Base-by-base conservation (phyloP, 345 rosid species). In the Gossypium raimondii region DNA sequence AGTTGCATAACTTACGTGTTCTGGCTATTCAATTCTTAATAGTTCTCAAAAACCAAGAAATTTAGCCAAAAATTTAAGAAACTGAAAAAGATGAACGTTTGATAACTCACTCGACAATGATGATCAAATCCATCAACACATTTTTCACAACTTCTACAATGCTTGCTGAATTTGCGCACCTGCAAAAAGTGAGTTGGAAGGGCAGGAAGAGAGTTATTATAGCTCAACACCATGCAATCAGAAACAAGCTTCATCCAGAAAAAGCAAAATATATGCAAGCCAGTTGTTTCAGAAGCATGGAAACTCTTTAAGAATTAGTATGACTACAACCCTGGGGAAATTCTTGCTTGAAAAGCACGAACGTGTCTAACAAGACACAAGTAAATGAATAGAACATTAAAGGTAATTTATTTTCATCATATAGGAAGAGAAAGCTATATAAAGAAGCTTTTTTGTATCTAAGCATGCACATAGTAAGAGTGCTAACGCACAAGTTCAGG, bases 71-170 rank as follows among this genome's bases (percentile, higher is more conserved):
- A n/a, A 20, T 9, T 18, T 27, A 0, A 2, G 71, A 63, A 27
- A 65, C 18, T 67, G 72, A 71, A 18, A 60, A 22, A 14, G 41
- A 78, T 51, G 45, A 65, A 61, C 20, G 11, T 67, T 44, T 57
- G 56, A 58, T 51, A 68, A 76, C 93, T 84, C 81, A 94, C 97
- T 80, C 95, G 90, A 74, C 98, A 94, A 82, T 94, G 97, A 80
- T 94, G 98, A 84, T 94, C 98, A 86, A 94, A 92, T 80, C 95
- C 97, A 85, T 92, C 97, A 58, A 94, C 92, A 63, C 98, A 94
- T 77, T 94, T 94, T 82, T 87, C 89, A 74, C 98, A 94, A 76
- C 93, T 92, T 85, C 98, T 82, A 83, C 98, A 94, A 81, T 94
- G 97, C 85, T 92, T 94, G 90, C 98, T 94, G 75, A 91, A 89